Evolutionary conservation across 2,329 filamentous ascomycete species (phyloP).

Genomic region (Aureobasidium melanogenum): DNA sequence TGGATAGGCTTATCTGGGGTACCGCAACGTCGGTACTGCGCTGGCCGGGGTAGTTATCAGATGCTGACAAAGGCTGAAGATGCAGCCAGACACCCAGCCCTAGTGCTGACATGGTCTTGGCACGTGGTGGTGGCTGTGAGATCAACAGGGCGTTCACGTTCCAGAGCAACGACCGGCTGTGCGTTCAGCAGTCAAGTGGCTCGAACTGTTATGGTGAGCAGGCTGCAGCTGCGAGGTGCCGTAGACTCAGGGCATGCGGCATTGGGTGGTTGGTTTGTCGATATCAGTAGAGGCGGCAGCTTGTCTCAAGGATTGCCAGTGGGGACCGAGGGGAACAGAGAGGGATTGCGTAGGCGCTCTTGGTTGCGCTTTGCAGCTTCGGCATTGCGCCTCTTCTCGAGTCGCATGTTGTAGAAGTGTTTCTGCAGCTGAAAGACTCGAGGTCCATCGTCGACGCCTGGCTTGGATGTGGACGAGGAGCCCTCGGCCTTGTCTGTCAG

Average conservation of each 20-base stretch:
- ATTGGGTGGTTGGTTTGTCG: not conserved
- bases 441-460: conserved; percentile 52
- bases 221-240: not conserved
- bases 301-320: conserved; percentile 35
- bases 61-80: not conserved
- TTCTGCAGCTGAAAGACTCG: conserved; percentile 78
- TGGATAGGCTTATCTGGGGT: not conserved
- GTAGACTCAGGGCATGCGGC: not conserved
- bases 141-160: not conserved
- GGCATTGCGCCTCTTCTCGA: conserved; percentile 69
- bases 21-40: not conserved
- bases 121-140: not conserved
- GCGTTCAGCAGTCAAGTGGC: not conserved
- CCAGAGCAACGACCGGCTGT: not conserved
- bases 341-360: conserved; percentile 69
- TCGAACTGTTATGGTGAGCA: not conserved
- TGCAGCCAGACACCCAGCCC: not conserved
- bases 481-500: conserved; percentile 29
- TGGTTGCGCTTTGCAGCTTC: conserved; percentile 73
- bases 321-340: conserved; percentile 78
- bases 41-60: not conserved
- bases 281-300: not conserved
- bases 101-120: conserved; percentile 3
- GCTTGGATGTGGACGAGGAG: conserved; percentile 31
- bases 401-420: conserved; percentile 75